Percentiles rank a stretch among this genome's conserved stretches.
These are phyloP conservation scores for Pelargonium citronellum DNA, from an alignment of 441 rosid species.

Conservation along the genomic window DNA sequence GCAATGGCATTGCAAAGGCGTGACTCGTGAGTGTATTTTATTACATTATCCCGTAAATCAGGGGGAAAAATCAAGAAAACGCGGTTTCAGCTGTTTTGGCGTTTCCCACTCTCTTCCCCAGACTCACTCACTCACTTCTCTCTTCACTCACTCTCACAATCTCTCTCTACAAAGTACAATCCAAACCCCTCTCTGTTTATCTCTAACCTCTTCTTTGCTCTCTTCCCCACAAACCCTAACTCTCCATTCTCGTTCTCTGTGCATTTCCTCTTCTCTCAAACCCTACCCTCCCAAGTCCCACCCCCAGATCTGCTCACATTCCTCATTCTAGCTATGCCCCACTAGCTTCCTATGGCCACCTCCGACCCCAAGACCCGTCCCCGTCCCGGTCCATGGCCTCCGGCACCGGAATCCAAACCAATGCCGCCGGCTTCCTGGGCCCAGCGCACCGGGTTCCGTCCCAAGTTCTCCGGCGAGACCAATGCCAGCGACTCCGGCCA, in stretches of 20 bases:
- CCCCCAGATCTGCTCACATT: not conserved
- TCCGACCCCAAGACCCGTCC: conserved; percentile 61
- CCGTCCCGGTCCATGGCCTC: conserved; percentile 64
- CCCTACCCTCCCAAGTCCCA: not conserved
- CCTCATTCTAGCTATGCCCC: not conserved
- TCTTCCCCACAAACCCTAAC: conserved; percentile 9
- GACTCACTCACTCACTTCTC: conserved; percentile 8
- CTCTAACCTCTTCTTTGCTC: not conserved
- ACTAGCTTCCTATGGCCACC: conserved; percentile 41
- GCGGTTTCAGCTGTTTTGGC: conserved; percentile 24
- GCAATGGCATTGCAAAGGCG: too few species aligned
- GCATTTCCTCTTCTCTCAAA: not conserved
- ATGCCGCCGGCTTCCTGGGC: conserved; percentile 94
- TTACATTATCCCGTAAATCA: conserved; percentile 20
- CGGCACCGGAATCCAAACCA: conserved; percentile 64
- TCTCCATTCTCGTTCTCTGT: not conserved
- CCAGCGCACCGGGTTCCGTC: conserved; percentile 80
- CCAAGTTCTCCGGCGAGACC: conserved; percentile 90
- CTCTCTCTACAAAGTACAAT: not conserved
- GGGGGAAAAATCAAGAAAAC: conserved; percentile 11
- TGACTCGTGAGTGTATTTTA: not conserved
- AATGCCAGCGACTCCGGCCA: conserved; percentile 74
- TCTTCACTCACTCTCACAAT: conserved; percentile 15
- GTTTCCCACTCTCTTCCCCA: conserved; percentile 5
- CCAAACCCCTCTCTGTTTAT: not conserved